Evolutionary conservation across 106 monocot species (phyloP), one percentile per base, ranked within the genome.

Genomic region (Phalaenopsis aphrodite): DNA sequence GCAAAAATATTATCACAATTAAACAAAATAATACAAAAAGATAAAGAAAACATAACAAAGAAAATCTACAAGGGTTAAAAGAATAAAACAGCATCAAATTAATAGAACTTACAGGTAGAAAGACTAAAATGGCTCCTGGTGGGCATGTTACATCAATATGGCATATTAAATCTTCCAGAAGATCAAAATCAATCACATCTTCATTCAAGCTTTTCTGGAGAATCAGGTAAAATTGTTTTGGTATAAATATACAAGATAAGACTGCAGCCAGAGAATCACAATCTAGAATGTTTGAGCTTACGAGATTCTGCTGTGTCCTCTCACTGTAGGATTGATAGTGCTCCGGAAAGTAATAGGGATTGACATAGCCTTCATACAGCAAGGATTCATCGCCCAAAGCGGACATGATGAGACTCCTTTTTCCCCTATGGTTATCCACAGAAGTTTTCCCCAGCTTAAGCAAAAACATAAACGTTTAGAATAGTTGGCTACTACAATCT

Each of bases 141-240:
- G 94, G 89, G 46, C 83, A 91, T 74, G 82, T 89, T 81, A 88
- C 89, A 87, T 94, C 94, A 78, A 99, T 93, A 82, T 89, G 84
- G 75, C 81, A 91, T 84, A 99, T 88, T 84, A 99, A 88, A 81
- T 99, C 94, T 88, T 99, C 98, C 76, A 99, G 72, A 83, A 99
- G 88, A 77, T 99, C 98, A 86, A 89, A 94, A 87, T 99, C 98
- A 80, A 91, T 92, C 38, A 87, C 83, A 88, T 99, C 94, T 84
- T 99, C 98, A 77, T 88, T 93, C 79, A 99, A 83, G 55, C 77
- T 88, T 89, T 84, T 94, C 98, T 99, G 89, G 83, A 88, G 46
- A 79, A 49, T 67, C 61, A 76, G 75, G 23, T 55, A 73, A 82
- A 48, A 81, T 41, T 24, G 37, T 8, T 8, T 78, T 42, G 75